Base-by-base conservation (phyloP, 768 basidiomycete species). In the Omphalotus guepiniiformis region DNA sequence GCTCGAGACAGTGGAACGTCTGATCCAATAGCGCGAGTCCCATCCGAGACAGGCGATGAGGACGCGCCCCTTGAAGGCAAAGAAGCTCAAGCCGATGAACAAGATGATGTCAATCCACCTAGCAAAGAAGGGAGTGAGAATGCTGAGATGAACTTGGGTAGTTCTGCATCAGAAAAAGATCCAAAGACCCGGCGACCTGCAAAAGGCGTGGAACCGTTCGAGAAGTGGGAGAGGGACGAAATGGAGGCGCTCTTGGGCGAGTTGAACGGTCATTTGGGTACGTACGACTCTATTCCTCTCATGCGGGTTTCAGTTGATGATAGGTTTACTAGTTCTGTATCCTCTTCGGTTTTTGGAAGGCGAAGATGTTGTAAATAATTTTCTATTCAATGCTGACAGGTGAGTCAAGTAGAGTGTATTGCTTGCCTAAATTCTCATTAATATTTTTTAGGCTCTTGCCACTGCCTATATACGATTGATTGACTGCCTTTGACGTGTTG, bases 341-440 rank as follows among this genome's bases (percentile, higher is more conserved):
- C 83, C 94, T 2, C 88, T 74, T 13, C 80, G 83, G 9, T 97
- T 97, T 70, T 59, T 98, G 51, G 94, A 97, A 64, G 88, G 81
- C n/a, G 94, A 97, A 66, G 92, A 95, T 60, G 73, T 81, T 1
- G 84, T 87, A 5, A 86, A 94, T 54, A 97, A 98, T 63, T 95
- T 96, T 71, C 67, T 96, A 51, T 95, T 95, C 68, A 90, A 88
- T 58, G 80, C 90, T 23, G 93, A 95, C 59, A 75, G 78, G 87
- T 85, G 53, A 50, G 75, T 61, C 25, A 8, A 8, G 9, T 37
- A 21, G 6, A 34, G 26, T 35, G 28, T 28, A 13, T 13, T 27
- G n/a, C n/a, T n/a, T n/a, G n/a, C n/a, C n/a, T n/a, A n/a, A n/a
- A n/a, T n/a, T n/a, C n/a, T n/a, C n/a, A n/a, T n/a, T n/a, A n/a